These are phyloP conservation scores for Colletotrichum salicis DNA, from an alignment of 2,329 filamentous ascomycete genomes.

Conservation along the genomic window DNA sequence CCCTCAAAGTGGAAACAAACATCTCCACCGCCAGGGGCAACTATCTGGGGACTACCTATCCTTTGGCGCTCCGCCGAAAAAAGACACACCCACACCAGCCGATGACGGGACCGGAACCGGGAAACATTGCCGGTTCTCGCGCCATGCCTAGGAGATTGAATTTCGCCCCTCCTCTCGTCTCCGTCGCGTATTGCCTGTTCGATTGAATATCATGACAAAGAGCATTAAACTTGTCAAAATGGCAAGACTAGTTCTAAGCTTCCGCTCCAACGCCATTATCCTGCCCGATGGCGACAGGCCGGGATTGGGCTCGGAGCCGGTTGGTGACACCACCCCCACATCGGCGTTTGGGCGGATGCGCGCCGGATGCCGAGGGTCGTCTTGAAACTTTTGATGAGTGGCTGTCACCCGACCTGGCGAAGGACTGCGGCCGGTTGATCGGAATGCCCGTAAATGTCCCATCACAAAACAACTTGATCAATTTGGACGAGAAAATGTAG, in stretches of 20 bases:
- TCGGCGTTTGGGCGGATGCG: not conserved
- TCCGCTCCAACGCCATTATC: not conserved
- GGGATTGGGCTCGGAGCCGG: not conserved
- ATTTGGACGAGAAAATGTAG: not conserved
- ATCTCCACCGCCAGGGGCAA: constrained; percentile 19
- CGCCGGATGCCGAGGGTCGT: not conserved
- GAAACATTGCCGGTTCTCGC: constrained; percentile 22
- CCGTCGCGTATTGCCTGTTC: not conserved
- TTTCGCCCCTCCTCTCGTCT: not conserved
- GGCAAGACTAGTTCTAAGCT: no score
- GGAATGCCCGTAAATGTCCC: not conserved
- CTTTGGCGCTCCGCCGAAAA: not conserved
- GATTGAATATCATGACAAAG: no score
- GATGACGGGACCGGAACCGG: constrained; percentile 31
- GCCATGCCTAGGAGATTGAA: not conserved
- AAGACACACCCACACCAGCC: not conserved
- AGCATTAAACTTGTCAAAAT: no score
- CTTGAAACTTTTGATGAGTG: not conserved
- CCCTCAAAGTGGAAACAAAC: not conserved
- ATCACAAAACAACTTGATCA: not conserved
- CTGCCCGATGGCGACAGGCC: not conserved
- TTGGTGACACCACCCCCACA: no score
- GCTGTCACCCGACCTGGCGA: not conserved
- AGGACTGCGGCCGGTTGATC: not conserved
- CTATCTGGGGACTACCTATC: constrained; percentile 11